Evolutionary conservation across 1,284 basidiomycete genomes (phyloP).

Genomic region (Phellopilus nigrolimitatus): DNA sequence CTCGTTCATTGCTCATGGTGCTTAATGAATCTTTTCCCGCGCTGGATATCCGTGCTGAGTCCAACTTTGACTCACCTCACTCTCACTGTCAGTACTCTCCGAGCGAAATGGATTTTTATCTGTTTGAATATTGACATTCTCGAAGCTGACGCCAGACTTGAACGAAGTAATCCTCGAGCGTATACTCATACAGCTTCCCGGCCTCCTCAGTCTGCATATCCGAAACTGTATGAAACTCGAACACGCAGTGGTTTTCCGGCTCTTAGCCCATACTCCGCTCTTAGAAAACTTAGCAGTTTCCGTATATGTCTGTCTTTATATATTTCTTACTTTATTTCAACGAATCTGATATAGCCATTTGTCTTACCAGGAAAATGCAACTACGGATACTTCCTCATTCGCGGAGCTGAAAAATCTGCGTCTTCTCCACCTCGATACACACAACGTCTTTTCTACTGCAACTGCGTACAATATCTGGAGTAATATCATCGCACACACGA

Average conservation of each 20-base stretch:
- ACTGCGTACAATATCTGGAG: constrained; percentile 4
- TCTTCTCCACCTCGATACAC: constrained; percentile 6
- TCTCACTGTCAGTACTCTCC: constrained; percentile 44
- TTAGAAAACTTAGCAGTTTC: constrained; percentile 58
- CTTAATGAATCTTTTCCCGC: constrained; percentile 50
- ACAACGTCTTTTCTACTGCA: constrained; percentile 1
- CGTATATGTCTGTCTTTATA: constrained; percentile 40
- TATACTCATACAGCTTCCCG: constrained; percentile 45
- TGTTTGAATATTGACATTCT: not conserved
- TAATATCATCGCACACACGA: constrained; percentile 4
- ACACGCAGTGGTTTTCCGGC: constrained; percentile 43
- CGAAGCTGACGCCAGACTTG: constrained; percentile 51
- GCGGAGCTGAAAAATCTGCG: constrained; percentile 3
- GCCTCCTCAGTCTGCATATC: constrained; percentile 52
- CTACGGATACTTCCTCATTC: not conserved
- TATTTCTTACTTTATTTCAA: not conserved
- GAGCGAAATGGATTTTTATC: constrained; percentile 6
- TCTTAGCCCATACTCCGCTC: constrained; percentile 42
- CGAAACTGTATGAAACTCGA: constrained; percentile 52
- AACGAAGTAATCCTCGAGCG: constrained; percentile 45
- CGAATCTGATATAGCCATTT: too few species aligned
- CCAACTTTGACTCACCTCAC: constrained; percentile 47
- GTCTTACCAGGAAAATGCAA: constrained; percentile 43
- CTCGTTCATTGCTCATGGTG: constrained; percentile 59
- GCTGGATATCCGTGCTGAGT: constrained; percentile 42